Conservation (phyloP, 345 rosid species). For the Ceriops decandra region DNA sequence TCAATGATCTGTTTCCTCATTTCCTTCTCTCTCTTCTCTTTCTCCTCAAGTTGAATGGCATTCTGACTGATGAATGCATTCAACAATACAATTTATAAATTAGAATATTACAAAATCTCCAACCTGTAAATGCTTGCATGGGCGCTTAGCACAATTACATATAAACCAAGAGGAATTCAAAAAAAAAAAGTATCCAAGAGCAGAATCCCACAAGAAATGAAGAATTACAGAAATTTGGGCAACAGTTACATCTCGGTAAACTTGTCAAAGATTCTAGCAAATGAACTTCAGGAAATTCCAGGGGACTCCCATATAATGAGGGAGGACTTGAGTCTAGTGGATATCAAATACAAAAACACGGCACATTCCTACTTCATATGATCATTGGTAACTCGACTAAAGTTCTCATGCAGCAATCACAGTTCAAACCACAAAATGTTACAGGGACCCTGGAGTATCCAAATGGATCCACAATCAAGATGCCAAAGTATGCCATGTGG, state of each 20-base stretch:
- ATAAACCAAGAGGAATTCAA: background rate
- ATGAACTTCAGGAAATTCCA: background rate
- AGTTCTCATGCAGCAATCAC: background rate
- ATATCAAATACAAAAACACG: slow-evolving; percentile 3
- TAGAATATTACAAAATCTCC: background rate
- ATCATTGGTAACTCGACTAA: background rate
- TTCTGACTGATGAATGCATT: slow-evolving; percentile 18
- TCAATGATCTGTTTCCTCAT: slow-evolving; percentile 31
- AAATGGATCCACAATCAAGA: background rate
- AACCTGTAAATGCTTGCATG: background rate
- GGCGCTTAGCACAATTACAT: background rate
- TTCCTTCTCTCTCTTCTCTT: slow-evolving; percentile 34
- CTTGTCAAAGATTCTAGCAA: background rate
- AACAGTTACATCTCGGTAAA: background rate
- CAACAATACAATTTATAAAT: background rate
- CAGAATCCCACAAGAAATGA: background rate
- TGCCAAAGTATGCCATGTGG: background rate
- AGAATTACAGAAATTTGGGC: background rate
- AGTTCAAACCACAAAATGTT: background rate
- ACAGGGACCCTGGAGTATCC: background rate
- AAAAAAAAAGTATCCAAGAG: background rate
- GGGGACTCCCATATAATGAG: background rate
- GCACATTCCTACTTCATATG: background rate
- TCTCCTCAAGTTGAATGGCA: slow-evolving; percentile 33
- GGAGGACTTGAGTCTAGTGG: background rate